These are phyloP conservation scores for Teratosphaeriaceae sp. DNA, from an alignment of 2,329 filamentous ascomycete species.

Conservation along the genomic window DNA sequence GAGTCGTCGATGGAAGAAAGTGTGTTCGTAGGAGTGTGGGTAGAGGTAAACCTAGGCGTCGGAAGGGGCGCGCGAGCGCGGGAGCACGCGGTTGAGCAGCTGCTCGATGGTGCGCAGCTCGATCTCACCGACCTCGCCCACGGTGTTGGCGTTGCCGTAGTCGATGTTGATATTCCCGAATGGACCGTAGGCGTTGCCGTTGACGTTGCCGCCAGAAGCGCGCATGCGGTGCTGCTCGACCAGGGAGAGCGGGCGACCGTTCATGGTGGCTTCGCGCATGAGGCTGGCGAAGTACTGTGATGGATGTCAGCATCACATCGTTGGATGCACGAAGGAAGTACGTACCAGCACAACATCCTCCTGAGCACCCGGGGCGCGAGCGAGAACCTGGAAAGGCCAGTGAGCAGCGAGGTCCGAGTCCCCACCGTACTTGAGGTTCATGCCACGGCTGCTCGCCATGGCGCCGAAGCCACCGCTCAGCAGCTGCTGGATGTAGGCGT, in stretches of 20 bases:
- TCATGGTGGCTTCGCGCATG: slow-evolving; percentile 17
- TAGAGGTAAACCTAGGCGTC: too few species aligned
- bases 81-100: slow-evolving; percentile 15
- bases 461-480: slow-evolving; percentile 13
- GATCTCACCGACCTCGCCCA: slow-evolving; percentile 19
- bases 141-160: slow-evolving; percentile 17
- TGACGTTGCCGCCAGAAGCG: slow-evolving; percentile 9
- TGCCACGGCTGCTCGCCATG: slow-evolving; percentile 14
- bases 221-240: slow-evolving; percentile 13
- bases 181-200: slow-evolving; percentile 10
- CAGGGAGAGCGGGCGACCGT: slow-evolving; percentile 7
- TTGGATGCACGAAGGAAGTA: not conserved
- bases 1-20: too few species aligned
- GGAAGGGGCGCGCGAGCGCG: not conserved
- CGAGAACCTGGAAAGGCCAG: slow-evolving; percentile 28
- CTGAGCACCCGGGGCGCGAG: slow-evolving; percentile 15
- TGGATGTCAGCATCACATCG: slow-evolving; percentile 1
- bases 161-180: slow-evolving; percentile 24
- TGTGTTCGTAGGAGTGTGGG: not conserved
- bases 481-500: slow-evolving; percentile 14
- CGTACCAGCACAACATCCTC: slow-evolving; percentile 20
- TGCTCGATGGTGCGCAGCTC: slow-evolving; percentile 21
- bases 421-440: slow-evolving; percentile 22
- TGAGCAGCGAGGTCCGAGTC: slow-evolving; percentile 9
- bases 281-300: slow-evolving; percentile 20